Percentiles rank a stretch among this genome's conserved stretches.
Evolutionary conservation across 1,284 basidiomycete species (phyloP).

Genomic region (Melanopsichium pennsylvanicum): DNA sequence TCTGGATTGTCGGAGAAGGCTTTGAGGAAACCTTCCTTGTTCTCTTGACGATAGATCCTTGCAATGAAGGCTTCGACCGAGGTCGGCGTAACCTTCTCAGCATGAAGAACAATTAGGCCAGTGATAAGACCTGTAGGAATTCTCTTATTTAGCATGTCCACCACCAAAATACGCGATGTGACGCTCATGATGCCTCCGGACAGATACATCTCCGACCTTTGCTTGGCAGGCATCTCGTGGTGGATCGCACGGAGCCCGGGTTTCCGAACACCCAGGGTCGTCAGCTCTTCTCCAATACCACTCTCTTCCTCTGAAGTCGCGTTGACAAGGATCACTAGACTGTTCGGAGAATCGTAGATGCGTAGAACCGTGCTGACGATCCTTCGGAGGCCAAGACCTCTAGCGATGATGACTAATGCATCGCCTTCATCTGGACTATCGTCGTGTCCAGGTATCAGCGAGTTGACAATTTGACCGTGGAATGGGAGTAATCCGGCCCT

Average conservation of each 20-base stretch:
- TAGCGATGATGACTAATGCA: conserved; percentile 68
- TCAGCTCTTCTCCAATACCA: conserved; percentile 89
- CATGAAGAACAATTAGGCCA: conserved; percentile 91
- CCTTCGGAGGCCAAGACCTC: conserved; percentile 59
- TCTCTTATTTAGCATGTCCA: conserved; percentile 87
- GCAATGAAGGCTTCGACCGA: conserved; percentile 62
- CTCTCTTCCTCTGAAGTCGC: conserved; percentile 85
- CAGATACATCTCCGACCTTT: conserved; percentile 71
- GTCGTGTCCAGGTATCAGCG: conserved; percentile 54
- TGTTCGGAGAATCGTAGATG: conserved; percentile 88
- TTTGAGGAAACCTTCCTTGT: conserved; percentile 82
- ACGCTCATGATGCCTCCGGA: conserved; percentile 79
- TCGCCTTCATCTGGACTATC: conserved; percentile 58
- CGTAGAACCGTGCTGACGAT: conserved; percentile 67
- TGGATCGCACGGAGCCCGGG: conserved; percentile 84
- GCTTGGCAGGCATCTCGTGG: conserved; percentile 82
- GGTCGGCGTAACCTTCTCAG: conserved; percentile 82
- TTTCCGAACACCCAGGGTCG: conserved; percentile 86
- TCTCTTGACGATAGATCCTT: conserved; percentile 57
- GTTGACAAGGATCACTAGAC: conserved; percentile 82
- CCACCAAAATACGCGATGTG: conserved; percentile 90
- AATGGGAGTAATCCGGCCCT: conserved; percentile 55
- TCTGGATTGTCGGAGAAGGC: conserved; percentile 97
- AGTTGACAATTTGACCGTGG: conserved; percentile 55
- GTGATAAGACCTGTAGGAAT: conserved; percentile 86